These are phyloP conservation scores for Wickerhamomyces subpelliculosus DNA, from an alignment of 805 yeast species.

Conservation along the genomic window DNA sequence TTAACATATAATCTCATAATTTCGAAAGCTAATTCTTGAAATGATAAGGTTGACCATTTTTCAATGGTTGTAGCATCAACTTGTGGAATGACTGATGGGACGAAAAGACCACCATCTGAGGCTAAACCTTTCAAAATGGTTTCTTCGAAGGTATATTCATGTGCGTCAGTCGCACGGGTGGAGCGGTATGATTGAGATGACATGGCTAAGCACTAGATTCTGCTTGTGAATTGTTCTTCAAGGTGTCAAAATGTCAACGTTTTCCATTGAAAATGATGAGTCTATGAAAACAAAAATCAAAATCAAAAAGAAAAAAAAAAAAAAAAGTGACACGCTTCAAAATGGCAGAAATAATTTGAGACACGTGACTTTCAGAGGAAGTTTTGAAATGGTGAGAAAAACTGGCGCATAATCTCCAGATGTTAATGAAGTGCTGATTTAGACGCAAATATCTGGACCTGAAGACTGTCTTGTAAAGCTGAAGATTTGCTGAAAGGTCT, in stretches of 20 bases:
- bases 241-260: background rate
- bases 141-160: constrained; percentile 71
- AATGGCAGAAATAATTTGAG: background rate
- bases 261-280: background rate
- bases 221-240: background rate
- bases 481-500: too few relatives aligned
- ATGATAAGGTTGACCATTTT: constrained; percentile 68
- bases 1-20: constrained; percentile 76
- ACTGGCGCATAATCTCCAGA: background rate
- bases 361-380: background rate
- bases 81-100: constrained; percentile 78
- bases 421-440: too few relatives aligned
- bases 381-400: background rate
- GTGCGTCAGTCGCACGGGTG: constrained; percentile 31
- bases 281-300: too few relatives aligned
- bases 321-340: background rate
- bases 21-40: constrained; percentile 82
- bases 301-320: constrained; percentile 1
- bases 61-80: constrained; percentile 45
- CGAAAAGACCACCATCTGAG: constrained; percentile 91
- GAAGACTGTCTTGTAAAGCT: too few relatives aligned
- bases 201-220: too few relatives aligned
- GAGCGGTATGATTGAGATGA: constrained; percentile 64
- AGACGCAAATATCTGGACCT: too few relatives aligned
- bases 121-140: constrained; percentile 89